Base-by-base conservation (phyloP, 176 grass and related monocot genomes). In the bread wheat (Triticum aestivum) region DNA sequence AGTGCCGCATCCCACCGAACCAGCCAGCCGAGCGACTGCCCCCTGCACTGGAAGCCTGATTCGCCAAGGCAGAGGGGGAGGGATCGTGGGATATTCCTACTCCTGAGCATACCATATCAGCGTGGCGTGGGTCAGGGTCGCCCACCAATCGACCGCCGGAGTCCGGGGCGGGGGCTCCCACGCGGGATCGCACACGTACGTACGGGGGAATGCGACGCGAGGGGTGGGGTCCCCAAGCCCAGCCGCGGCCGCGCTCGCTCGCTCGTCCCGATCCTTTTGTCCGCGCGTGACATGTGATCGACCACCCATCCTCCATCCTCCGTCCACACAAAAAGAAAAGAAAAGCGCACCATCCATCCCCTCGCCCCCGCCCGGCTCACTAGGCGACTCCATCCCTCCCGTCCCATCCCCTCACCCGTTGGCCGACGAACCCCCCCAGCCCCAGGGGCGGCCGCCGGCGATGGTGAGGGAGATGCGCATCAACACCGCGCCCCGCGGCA, bases 391-490 rank as follows among this genome's bases (percentile, higher is more conserved):
- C 10, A n/a, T 71, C 52, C 12, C 5, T 6, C 15, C 69, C 38
- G 2, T 35, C 23, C 11, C 37, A 9, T 8, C 54, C 4, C 30
- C 37, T 24, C 79, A 33, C 65, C 87, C 71, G 26, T 88, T 24
- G 49, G 73, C 64, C 80, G 73, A 10, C 41, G 71, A 47, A 7
- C 71, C 35, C 71, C 71, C 11, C 29, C 4, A 69, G 18, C 35
- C 9, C 20, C 69, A n/a, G 6, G 3, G 34, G 35, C n/a, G 30
- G 37, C 33, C 67, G 63, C 59, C 69, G 65, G 78, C 26, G 62
- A 93, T 92, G 93, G 91, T 64, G 84, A 87, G 90, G 84, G 62
- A 90, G 35, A 23, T 91, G 58, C 87, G 87, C 77, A 93, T 91
- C 77, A 95, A 85, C 78, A 83, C 93, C 7, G 85, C 75, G 20